These are phyloP conservation scores for Candida hungchunana DNA, from an alignment of 805 yeast genomes.

Conservation along the genomic window DNA sequence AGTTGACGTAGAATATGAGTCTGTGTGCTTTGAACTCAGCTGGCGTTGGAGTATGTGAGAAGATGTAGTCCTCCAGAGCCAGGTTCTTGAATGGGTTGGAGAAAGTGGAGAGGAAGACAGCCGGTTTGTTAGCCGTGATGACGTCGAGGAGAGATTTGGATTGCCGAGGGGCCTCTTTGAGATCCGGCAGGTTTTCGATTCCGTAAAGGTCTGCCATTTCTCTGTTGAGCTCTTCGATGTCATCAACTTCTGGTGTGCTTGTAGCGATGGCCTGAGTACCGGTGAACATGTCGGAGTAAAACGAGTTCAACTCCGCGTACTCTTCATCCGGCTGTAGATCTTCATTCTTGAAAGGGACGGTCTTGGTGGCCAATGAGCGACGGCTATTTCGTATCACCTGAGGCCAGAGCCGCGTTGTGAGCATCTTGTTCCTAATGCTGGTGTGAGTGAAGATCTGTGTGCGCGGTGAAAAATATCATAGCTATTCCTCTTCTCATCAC, in stretches of 20 bases:
- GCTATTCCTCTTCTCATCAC: too few species aligned
- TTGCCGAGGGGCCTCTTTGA: background rate
- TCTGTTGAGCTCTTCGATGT: slow-evolving; percentile 31
- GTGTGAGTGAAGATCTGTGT: too few species aligned
- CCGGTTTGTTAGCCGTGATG: slow-evolving; percentile 34
- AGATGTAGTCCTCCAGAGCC: slow-evolving; percentile 78
- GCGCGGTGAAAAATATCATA: too few species aligned
- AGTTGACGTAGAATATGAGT: slow-evolving; percentile 68
- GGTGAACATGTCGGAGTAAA: slow-evolving; percentile 34
- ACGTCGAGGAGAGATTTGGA: slow-evolving; percentile 20
- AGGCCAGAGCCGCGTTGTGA: too few species aligned
- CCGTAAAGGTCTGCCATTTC: slow-evolving; percentile 31
- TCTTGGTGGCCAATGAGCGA: slow-evolving; percentile 1
- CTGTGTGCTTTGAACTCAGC: slow-evolving; percentile 35
- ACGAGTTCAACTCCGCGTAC: slow-evolving; percentile 30
- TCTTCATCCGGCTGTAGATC: slow-evolving; percentile 20
- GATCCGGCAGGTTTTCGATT: slow-evolving; percentile 7
- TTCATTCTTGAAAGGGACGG: slow-evolving; percentile 6
- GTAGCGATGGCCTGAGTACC: background rate
- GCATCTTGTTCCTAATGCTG: background rate
- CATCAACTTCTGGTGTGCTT: slow-evolving; percentile 17
- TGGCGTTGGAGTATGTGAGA: slow-evolving; percentile 50
- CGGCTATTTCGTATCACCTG: too few species aligned
- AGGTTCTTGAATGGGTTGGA: slow-evolving; percentile 70
- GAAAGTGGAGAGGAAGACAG: slow-evolving; percentile 54